Evolutionary conservation across 2,329 filamentous ascomycete species (phyloP).

Genomic region (Paracorniculantispora psalliotae): DNA sequence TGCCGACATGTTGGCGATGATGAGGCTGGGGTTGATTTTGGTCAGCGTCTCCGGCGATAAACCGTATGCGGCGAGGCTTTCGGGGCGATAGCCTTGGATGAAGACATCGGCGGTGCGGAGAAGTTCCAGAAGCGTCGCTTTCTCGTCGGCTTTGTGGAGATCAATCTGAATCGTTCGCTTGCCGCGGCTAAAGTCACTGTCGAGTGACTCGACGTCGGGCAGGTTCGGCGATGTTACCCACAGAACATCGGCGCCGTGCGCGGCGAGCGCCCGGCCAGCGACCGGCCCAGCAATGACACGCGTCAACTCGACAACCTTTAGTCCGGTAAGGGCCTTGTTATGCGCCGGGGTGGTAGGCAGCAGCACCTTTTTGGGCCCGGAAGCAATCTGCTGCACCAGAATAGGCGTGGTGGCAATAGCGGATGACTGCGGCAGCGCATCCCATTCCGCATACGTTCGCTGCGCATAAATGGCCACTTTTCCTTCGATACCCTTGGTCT

Average conservation of each 20-base stretch:
- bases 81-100: constrained; percentile 60
- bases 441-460: constrained; percentile 47
- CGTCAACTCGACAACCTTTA: constrained; percentile 67
- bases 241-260: constrained; percentile 66
- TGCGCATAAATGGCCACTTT: constrained; percentile 45
- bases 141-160: constrained; percentile 46
- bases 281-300: constrained; percentile 68
- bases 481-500: constrained; percentile 37
- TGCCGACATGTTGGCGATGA: constrained; percentile 48
- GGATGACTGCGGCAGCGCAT: constrained; percentile 40
- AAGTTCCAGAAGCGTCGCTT: constrained; percentile 48
- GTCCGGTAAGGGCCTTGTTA: constrained; percentile 43
- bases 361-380: background rate
- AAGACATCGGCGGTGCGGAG: constrained; percentile 58
- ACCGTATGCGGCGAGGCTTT: constrained; percentile 45
- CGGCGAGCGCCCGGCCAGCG: constrained; percentile 61
- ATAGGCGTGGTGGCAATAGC: constrained; percentile 44
- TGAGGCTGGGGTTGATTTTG: constrained; percentile 36
- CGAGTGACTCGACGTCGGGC: constrained; percentile 60
- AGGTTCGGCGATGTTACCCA: constrained; percentile 62
- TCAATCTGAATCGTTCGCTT: constrained; percentile 61
- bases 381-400: constrained; percentile 24
- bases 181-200: constrained; percentile 61
- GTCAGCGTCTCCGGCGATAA: constrained; percentile 31
- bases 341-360: background rate